Evolutionary conservation across 2,329 filamentous ascomycete genomes (phyloP).

Genomic region (Stemphylium vesicarium): DNA sequence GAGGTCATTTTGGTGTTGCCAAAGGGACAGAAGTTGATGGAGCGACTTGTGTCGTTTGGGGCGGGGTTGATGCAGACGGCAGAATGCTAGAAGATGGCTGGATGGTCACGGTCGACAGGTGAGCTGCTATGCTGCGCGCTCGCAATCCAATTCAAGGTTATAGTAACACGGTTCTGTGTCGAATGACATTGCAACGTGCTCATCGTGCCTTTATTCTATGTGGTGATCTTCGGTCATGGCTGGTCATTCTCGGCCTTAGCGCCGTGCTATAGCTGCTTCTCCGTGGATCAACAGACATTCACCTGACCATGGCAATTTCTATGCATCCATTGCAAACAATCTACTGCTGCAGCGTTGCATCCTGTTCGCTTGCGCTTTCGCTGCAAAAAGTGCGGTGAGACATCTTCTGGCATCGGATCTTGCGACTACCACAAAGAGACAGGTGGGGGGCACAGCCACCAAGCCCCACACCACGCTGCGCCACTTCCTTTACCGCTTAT

Average conservation of each 20-base stretch:
- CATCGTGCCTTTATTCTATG: neutral
- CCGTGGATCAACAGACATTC: neutral
- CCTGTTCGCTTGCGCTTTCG: neutral
- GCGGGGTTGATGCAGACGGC: slow-evolving; percentile 56
- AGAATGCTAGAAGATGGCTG: slow-evolving; percentile 51
- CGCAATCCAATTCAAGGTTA: neutral
- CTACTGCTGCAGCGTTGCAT: neutral
- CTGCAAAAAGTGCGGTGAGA: neutral
- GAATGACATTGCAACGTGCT: slow-evolving; percentile 3
- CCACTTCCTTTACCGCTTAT: slow-evolving; percentile 1
- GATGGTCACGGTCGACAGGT: slow-evolving; percentile 51
- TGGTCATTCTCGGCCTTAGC: neutral
- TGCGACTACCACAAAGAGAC: neutral
- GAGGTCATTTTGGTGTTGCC: slow-evolving; percentile 49
- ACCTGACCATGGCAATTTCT: neutral
- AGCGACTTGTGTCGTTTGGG: slow-evolving; percentile 60
- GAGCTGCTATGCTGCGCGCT: slow-evolving; percentile 2
- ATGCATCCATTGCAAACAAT: neutral
- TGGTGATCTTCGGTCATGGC: neutral
- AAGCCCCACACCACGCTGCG: slow-evolving; percentile 1
- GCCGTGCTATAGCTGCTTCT: neutral
- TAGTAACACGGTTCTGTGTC: neutral
- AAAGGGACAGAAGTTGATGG: slow-evolving; percentile 55
- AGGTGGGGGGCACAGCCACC: neutral
- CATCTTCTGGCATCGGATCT: neutral